phyloP scores from a whole-genome alignment of 1,139 yeast species.

The Taphrina sp. region DNA sequence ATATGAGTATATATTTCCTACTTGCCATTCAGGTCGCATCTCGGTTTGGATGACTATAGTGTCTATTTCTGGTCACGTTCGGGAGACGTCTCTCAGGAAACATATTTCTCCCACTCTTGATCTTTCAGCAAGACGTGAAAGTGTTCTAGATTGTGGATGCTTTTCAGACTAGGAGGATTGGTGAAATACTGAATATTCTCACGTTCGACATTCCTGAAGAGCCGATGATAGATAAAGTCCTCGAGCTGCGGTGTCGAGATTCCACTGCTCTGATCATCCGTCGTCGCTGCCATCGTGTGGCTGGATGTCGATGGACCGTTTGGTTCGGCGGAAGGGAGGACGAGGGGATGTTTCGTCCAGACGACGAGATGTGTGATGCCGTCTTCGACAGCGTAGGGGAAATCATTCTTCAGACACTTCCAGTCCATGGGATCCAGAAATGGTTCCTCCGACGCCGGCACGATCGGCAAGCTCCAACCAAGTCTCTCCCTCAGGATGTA shows the following conservation, averaged over 20 bases:
- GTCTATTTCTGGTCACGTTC: not conserved
- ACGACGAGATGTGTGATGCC: conserved; percentile 48
- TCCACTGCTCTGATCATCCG: too few relatives aligned
- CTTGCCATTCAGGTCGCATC: too few relatives aligned
- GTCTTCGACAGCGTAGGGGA: conserved; percentile 47
- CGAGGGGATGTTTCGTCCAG: conserved; percentile 46
- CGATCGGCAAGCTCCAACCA: conserved; percentile 40
- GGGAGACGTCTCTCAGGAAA: not conserved
- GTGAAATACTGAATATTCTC: conserved; percentile 18
- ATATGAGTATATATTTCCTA: too few relatives aligned
- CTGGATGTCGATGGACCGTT: too few relatives aligned
- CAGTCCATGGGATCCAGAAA: conserved; percentile 42
- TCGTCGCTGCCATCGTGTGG: too few relatives aligned
- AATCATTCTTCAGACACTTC: conserved; percentile 46
- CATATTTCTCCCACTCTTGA: not conserved
- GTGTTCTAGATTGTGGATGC: conserved; percentile 29
- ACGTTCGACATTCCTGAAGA: conserved; percentile 3
- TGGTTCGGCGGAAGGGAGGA: too few relatives aligned
- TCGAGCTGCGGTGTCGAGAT: too few relatives aligned
- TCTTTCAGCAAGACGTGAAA: conserved; percentile 29
- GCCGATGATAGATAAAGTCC: not conserved
- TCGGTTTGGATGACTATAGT: not conserved
- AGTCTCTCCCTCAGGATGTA: conserved; percentile 43
- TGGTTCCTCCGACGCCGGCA: not conserved
- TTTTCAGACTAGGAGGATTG: conserved; percentile 24